Percentiles rank a stretch among this genome's conserved stretches.
These are phyloP conservation scores for Plasmodiophora brassicae DNA, from an alignment of 208 protist species.

Conservation along the genomic window DNA sequence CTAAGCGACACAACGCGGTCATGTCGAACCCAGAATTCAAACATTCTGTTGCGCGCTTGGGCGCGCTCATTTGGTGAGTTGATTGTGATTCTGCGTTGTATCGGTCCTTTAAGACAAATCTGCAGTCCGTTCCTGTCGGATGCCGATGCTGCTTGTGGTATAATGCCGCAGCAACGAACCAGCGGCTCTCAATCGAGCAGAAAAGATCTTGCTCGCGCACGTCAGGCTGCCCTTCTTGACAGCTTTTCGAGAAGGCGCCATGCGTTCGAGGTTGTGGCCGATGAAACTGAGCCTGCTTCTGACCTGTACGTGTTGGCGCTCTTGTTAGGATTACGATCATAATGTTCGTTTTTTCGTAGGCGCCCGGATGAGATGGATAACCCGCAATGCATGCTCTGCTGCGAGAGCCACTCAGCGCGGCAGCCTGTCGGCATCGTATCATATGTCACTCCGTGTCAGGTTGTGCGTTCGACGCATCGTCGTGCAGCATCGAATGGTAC, in stretches of 20 bases:
- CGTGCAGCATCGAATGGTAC: too few relatives aligned
- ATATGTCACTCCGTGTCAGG: slow-evolving; percentile 1
- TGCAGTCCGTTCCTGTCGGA: too few relatives aligned
- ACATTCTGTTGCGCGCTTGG: background rate
- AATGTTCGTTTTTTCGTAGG: too few relatives aligned
- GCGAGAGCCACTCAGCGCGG: background rate
- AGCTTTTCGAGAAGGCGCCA: slow-evolving; percentile 1
- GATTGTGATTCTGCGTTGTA: background rate
- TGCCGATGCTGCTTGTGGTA: too few relatives aligned
- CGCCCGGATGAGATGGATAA: too few relatives aligned
- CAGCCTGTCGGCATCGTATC: background rate
- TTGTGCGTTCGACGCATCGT: background rate
- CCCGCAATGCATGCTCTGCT: background rate
- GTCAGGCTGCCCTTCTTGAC: background rate
- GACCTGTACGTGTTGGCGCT: background rate
- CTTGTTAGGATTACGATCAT: too few relatives aligned
- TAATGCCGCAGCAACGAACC: too few relatives aligned
- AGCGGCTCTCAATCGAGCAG: background rate
- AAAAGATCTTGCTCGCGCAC: background rate
- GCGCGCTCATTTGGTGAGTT: background rate
- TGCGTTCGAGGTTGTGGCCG: too few relatives aligned
- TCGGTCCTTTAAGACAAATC: too few relatives aligned
- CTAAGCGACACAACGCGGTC: too few relatives aligned
- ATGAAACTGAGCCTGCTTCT: too few relatives aligned
- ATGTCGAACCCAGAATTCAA: background rate